Percentiles rank a stretch among this genome's conserved stretches.
Evolutionary conservation across 73 alveolate species (phyloP).

Genomic region (Halteria grandinella): DNA sequence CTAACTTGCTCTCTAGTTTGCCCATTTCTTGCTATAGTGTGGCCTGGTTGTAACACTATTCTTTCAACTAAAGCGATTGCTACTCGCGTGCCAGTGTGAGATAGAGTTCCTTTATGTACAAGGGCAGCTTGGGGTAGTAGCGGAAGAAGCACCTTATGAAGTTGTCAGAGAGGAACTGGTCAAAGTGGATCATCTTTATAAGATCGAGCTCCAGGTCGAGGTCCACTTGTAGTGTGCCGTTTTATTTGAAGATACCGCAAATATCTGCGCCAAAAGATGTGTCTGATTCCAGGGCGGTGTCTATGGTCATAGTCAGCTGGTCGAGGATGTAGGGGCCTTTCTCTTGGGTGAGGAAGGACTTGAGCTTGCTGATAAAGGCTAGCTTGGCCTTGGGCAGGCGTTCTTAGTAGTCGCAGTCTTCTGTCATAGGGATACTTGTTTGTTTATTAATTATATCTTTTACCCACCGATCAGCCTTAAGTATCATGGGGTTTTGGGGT

Average conservation of each 20-base stretch:
- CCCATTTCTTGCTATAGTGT: too few species aligned
- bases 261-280: background rate
- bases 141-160: constrained; percentile 57
- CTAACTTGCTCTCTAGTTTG: too few species aligned
- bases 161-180: constrained; percentile 22
- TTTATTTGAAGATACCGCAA: background rate
- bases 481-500: too few species aligned
- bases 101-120: constrained; percentile 12
- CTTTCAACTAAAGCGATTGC: too few species aligned
- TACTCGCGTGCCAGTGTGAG: too few species aligned
- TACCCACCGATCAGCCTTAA: too few species aligned
- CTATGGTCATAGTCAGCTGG: background rate
- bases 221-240: constrained; percentile 18
- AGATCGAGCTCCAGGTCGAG: constrained; percentile 44
- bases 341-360: background rate
- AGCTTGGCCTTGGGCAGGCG: constrained; percentile 36
- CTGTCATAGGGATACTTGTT: too few species aligned
- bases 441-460: too few species aligned
- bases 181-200: constrained; percentile 28
- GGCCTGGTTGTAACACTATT: too few species aligned
- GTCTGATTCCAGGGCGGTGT: background rate
- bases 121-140: constrained; percentile 29
- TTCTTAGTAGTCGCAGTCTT: too few species aligned
- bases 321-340: background rate
- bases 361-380: background rate